Conservation (phyloP, 257 asterid species). For the Primulina eburnea region DNA sequence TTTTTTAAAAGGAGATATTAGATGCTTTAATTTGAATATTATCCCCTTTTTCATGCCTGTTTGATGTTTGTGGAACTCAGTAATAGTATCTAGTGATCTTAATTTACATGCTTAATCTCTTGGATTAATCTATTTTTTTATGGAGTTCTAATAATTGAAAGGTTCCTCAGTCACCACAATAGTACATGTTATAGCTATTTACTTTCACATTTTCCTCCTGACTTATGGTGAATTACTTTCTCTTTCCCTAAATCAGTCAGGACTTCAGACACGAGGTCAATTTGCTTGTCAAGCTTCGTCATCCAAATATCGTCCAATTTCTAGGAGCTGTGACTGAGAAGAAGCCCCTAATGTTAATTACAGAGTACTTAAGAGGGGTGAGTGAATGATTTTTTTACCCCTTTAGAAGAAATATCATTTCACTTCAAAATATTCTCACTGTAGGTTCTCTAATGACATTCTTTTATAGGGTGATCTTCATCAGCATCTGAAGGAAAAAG, state of each 20-base stretch:
- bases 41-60: constrained; percentile 15
- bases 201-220: constrained; percentile 21
- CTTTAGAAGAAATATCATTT: constrained; percentile 4
- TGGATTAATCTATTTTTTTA: neutral
- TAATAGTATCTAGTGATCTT: constrained; percentile 8
- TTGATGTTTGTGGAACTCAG: constrained; percentile 16
- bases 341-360: constrained; percentile 92
- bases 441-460: constrained; percentile 17
- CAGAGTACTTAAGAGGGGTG: constrained; percentile 97
- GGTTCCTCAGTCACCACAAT: neutral
- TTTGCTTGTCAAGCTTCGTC: constrained; percentile 97
- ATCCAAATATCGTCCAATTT: constrained; percentile 96
- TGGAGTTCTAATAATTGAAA: constrained; percentile 12
- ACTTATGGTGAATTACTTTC: constrained; percentile 13
- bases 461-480: constrained; percentile 85
- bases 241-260: constrained; percentile 57
- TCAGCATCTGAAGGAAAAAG: constrained; percentile 90
- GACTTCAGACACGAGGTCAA: constrained; percentile 98
- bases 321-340: constrained; percentile 94
- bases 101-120: neutral
- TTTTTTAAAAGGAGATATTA: neutral
- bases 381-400: constrained; percentile 30
- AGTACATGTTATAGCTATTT: constrained; percentile 13
- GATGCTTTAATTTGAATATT: neutral
- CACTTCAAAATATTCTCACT: constrained; percentile 12